Evolutionary conservation across 768 basidiomycete species (phyloP), one percentile per base, ranked within the genome.

Genomic region (Suillus clintonianus): DNA sequence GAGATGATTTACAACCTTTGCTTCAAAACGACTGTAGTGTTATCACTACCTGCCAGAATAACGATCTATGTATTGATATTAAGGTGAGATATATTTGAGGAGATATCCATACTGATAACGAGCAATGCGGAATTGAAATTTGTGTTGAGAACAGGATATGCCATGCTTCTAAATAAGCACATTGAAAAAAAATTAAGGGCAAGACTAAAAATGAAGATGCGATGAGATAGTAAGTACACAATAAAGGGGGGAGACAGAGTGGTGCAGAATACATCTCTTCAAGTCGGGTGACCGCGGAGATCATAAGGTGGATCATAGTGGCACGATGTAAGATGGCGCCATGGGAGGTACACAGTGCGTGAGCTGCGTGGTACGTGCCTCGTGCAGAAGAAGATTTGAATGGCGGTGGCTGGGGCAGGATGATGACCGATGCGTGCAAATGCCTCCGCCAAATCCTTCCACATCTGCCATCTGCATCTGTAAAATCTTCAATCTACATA

Each of bases 341-440:
- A 57, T 27, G 27, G 27, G 34, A 27, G 53, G 32, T 9, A 39
- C 30, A 19, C 30, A 30, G 22, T 24, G 45, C 24, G 37, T 34
- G 41, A 61, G 36, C 36, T 59, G 37, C 37, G 4, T 53, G 51
- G 19, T 34, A 19, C 19, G 32, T 53, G 36, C 36, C 50, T 57
- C 32, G 14, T 41, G 36, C n/a, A 22, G 60, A 67, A 62, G 53
- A 56, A 64, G 51, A 62, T 63, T 64, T 61, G 58, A 58, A 51
- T 41, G 55, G 59, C 22, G 53, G 45, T 64, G 41, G 43, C 32
- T 41, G 24, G 24, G 15, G 36, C 54, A 27, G 30, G 5, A 53
- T 32, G 9, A 56, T n/a, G 62, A 37, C 43, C 47, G 55, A 39
- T 41, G 56, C n/a, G 17, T 62, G 30, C 5, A 37, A 24, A 60